Evolutionary conservation across 2,329 filamentous ascomycete genomes (phyloP), one percentile per base, ranked within the genome.

Genomic region (Cryphonectria radicalis): DNA sequence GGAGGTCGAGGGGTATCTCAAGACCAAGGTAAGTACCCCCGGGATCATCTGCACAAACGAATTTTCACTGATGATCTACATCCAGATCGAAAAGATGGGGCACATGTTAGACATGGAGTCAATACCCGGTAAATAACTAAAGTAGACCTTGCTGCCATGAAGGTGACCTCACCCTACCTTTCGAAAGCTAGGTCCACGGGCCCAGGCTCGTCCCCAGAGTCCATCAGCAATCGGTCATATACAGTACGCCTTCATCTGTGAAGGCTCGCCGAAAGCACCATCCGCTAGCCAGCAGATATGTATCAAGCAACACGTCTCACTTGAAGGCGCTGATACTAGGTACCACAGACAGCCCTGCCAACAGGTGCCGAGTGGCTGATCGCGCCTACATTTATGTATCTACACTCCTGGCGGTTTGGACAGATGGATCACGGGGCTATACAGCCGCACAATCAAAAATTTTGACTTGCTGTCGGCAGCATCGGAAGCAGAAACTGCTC

Each of bases 1-100:
- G 68, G 96, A 99, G 82, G 93, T 98, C 63, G 94, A 97, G 77
- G 94, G 93, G 8, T 99, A 99, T 84, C 84, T 99, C 74, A 93
- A 92, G 80, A 98, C 96, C 3, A 99, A 99, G 91, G 94, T 95
- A 78, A 79, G 89, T 81, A 17, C 37, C 17, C 0, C 6, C 62
- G n/a, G 43, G 10, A 22, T 55, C 35, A 40, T 37, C 50, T 35
- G 53, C 62, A 17, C 57, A 11, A 17, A 17, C n/a, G 11, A 28
- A 53, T 11, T 3, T 8, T 68, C 35, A 59, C 63, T 72, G 62
- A 74, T 66, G 50, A 32, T 28, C n/a, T 57, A 65, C 35, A 6
- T 28, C 10, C 72, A 94, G 92, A 95, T 96, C 74, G 91, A 93
- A 75, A 94, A 94, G 80, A 95, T 96, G 93, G 93, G 93, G 13